These are phyloP conservation scores for Volutella citrinella DNA, from an alignment of 2,329 filamentous ascomycete species.

Conservation along the genomic window DNA sequence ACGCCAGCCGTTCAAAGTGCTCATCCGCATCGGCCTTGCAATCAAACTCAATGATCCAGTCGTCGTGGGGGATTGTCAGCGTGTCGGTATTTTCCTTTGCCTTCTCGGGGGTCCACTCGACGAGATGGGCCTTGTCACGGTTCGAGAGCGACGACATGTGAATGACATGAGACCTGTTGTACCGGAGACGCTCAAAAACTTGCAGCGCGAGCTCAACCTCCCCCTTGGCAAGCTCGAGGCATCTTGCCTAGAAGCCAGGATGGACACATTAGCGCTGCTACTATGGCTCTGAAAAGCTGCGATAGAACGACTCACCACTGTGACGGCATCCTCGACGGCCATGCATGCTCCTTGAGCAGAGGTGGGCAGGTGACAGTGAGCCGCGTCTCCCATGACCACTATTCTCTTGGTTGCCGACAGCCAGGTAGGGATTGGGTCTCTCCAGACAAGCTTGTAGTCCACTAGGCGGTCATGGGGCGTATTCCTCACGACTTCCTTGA, in stretches of 20 bases:
- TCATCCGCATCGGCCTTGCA: not conserved
- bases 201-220: conserved; percentile 39
- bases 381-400: conserved; percentile 46
- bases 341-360: conserved; percentile 46
- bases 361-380: conserved; percentile 48
- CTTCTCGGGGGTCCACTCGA: too few species aligned
- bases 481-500: conserved; percentile 34
- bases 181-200: conserved; percentile 44
- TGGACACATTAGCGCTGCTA: too few species aligned
- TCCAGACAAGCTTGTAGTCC: conserved; percentile 32
- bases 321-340: conserved; percentile 48
- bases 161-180: conserved; percentile 32
- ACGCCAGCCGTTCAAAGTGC: conserved; percentile 1
- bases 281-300: too few species aligned
- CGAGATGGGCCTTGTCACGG: conserved; percentile 6
- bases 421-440: conserved; percentile 27
- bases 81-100: conserved; percentile 1
- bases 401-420: conserved; percentile 36
- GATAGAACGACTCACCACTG: too few species aligned
- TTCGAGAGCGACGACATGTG: conserved; percentile 7
- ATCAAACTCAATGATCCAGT: conserved; percentile 4
- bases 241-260: too few species aligned
- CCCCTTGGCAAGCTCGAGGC: conserved; percentile 27
- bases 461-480: conserved; percentile 26
- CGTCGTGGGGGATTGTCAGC: not conserved